These are phyloP conservation scores for Tulasnella sp. DNA, from an alignment of 768 basidiomycete species.

Conservation along the genomic window DNA sequence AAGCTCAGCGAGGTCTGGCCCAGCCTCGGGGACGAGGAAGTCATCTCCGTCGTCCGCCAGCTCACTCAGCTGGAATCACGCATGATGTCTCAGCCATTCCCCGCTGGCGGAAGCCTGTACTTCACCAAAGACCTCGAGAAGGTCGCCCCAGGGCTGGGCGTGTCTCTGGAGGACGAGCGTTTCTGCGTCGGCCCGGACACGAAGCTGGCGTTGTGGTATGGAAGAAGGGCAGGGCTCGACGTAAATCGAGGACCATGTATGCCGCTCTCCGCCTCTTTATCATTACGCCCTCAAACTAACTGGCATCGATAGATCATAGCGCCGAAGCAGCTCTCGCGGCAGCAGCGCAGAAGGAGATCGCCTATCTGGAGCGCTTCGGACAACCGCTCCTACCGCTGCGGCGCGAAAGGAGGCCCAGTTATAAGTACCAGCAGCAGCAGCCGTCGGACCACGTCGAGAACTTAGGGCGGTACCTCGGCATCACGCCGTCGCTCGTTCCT, in stretches of 20 bases:
- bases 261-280: constrained; percentile 29
- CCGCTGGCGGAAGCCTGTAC: constrained; percentile 43
- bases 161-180: constrained; percentile 30
- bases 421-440: constrained; percentile 36
- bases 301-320: constrained; percentile 33
- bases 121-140: constrained; percentile 37
- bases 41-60: constrained; percentile 35
- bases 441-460: constrained; percentile 39
- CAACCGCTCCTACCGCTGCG: constrained; percentile 36
- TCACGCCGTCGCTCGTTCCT: constrained; percentile 38
- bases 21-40: constrained; percentile 29
- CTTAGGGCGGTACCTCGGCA: constrained; percentile 37
- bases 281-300: constrained; percentile 26
- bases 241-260: constrained; percentile 43
- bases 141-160: constrained; percentile 24
- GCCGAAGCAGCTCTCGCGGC: constrained; percentile 33
- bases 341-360: constrained; percentile 38
- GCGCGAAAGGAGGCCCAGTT: constrained; percentile 34
- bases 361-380: constrained; percentile 40
- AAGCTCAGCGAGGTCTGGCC: constrained; percentile 34
- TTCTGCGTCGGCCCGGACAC: constrained; percentile 35
- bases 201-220: constrained; percentile 37
- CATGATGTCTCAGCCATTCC: constrained; percentile 40
- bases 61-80: constrained; percentile 36
- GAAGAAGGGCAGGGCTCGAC: constrained; percentile 39